Evolutionary conservation across 2,329 filamentous ascomycete species (phyloP).

Genomic region (Aspergillus sojae): DNA sequence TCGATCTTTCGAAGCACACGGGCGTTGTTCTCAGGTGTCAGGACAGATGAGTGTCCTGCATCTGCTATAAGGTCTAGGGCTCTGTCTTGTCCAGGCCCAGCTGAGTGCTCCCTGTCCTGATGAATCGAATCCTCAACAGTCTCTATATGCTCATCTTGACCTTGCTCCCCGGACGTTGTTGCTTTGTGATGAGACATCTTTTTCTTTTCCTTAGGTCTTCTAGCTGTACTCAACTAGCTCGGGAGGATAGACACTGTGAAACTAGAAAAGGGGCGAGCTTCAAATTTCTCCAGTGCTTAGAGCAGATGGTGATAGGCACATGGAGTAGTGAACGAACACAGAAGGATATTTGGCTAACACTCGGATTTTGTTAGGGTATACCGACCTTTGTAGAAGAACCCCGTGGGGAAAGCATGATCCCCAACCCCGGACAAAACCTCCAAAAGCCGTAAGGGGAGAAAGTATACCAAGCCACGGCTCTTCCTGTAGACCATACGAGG

Average conservation of each 20-base stretch:
- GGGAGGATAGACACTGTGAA: not conserved
- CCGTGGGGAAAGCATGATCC: conserved; percentile 30
- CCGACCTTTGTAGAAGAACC: conserved; percentile 6
- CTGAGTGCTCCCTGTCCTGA: not conserved
- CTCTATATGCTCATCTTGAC: conserved; percentile 32
- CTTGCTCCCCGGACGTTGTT: conserved; percentile 16
- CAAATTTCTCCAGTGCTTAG: not conserved
- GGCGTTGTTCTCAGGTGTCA: conserved; percentile 57
- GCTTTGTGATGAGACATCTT: conserved; percentile 26
- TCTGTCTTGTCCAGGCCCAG: conserved; percentile 43
- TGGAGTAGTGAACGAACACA: not conserved
- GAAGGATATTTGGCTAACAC: not conserved
- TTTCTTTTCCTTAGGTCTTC: conserved; percentile 2
- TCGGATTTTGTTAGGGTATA: not conserved
- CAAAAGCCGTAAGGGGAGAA: conserved; percentile 16
- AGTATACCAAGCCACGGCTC: not conserved
- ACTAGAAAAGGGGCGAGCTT: not conserved
- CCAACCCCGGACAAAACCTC: conserved; percentile 18
- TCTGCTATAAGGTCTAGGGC: conserved; percentile 54
- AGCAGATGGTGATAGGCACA: not conserved
- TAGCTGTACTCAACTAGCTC: not conserved
- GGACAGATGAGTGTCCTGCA: conserved; percentile 48
- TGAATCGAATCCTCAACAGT: conserved; percentile 20
- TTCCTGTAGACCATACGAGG: not conserved
- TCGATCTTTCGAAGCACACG: conserved; percentile 56